These are phyloP conservation scores for Tulasnella sp. DNA, from an alignment of 768 basidiomycete species.

Conservation along the genomic window DNA sequence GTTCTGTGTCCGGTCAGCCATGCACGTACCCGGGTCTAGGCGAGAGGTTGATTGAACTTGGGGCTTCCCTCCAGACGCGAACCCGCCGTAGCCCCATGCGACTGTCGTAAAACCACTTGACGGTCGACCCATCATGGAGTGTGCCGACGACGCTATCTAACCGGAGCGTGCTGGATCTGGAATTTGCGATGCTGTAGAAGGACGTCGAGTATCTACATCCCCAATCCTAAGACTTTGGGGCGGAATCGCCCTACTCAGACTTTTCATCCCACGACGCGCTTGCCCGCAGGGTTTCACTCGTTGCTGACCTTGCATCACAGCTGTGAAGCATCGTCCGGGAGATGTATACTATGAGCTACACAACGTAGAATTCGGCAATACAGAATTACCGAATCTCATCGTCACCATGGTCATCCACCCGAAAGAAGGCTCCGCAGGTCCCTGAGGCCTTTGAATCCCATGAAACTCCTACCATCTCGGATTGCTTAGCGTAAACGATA, in stretches of 20 bases:
- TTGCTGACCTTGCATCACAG: not conserved
- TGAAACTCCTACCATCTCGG: not conserved
- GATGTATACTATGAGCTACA: not conserved
- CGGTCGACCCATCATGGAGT: not conserved
- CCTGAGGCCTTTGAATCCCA: not conserved
- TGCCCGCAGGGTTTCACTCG: not conserved
- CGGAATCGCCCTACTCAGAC: conserved; percentile 14
- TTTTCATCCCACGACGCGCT: too few species aligned
- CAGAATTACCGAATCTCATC: not conserved
- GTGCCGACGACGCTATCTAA: not conserved
- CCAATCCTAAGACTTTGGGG: not conserved
- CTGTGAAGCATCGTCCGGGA: not conserved
- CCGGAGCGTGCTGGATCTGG: not conserved
- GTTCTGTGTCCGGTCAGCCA: too few species aligned
- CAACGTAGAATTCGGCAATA: not conserved
- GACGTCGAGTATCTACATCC: not conserved
- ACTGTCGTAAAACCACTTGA: too few species aligned
- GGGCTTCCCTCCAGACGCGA: too few species aligned
- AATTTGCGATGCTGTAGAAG: not conserved
- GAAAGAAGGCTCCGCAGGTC: not conserved
- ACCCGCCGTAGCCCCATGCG: too few species aligned
- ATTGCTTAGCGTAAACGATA: not conserved
- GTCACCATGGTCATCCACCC: not conserved
- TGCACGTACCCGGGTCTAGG: too few species aligned
- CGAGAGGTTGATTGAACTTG: too few species aligned